Evolutionary conservation across 805 yeast species (phyloP), one percentile per base, ranked within the genome.

Genomic region (Yarrowia deformans): DNA sequence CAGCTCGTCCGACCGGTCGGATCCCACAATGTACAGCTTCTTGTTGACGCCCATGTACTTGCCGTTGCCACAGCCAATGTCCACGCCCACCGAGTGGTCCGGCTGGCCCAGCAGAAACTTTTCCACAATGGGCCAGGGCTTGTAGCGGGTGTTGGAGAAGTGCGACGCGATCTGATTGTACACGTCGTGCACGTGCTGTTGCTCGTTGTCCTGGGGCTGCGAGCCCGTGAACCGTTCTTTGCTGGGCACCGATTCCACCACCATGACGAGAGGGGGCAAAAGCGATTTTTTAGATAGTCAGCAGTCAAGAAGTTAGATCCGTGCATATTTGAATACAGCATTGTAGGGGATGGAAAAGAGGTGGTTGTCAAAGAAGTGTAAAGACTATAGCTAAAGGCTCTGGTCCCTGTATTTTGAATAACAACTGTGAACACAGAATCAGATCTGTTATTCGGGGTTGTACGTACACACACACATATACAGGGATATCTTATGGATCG

Each of bases 61-160:
- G 1, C 99, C 99, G 77, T 95, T 95, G 3, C 99, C 99, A 78
- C 98, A 94, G 0, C 99, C 99, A 23, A 94, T 91, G 79, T 95
- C 99, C 37, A 93, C 82, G 0, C 99, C 99, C 0, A 94, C 71
- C 0, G 88, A 79, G 52, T 91, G 89, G 7, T 80, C 79, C 0
- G 76, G 70, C 73, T 85, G 84, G 0, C 78, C 73, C 12, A 73
- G 75, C 55, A 95, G 79, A 75, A 90, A 95, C 70, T 83, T 78
- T 66, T 90, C 91, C 34, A 95, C 99, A 23, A 93, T 87, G 8
- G 98, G 98, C 99, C 99, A 95, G 35, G 98, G 98, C 81, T 82
- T 94, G 79, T 93, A 95, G 60, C 99, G 79, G 0, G 99, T 95
- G 73, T 89, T 89, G 1, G 98, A 93, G 77, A 95, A 95, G 77